Base-by-base conservation (phyloP, 345 rosid species). In the Excoecaria agallocha region DNA sequence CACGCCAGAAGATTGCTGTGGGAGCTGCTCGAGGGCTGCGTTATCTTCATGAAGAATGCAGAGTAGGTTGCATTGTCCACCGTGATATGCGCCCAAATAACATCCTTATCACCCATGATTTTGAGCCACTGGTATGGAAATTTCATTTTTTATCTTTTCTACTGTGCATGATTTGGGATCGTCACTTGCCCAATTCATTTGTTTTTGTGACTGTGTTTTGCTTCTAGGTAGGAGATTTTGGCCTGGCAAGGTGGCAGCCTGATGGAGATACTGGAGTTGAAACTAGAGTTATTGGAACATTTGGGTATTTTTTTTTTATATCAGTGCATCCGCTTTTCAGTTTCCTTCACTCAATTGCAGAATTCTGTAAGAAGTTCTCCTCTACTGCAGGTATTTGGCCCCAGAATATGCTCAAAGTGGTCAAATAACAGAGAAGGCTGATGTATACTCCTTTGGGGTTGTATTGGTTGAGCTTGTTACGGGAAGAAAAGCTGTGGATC, bases 241-340 rank as follows among this genome's bases (percentile, higher is more conserved):
- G 99, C 78, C 83, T 96, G 9, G 99, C 98, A n/a, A 87, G 99
- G 81, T 96, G 99, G 99, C 99, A 96, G 78, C 99, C 99, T 76
- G 96, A 96, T 84, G 99, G 97, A n/a, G 93, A 92, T 77, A 84
- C 84, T 15, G 98, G 97, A 54, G 97, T 90, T 69, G 97, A 93
- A 59, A 96, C 99, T 38, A 87, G 99, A 82, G 99, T 96, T 45
- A 96, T 96, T 55, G 98, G 99, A 81, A 96, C 99, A 41, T 93
- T 96, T 59, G 99, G 99, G 99, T 95, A 86, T 84, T 79, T 74
- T 66, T 84, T 79, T 74, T 66, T 77, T 65, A 50, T 73, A 46
- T 24, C 39, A 60, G 41, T 70, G 63, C 38, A 39, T 66, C 77
- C 74, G n/a, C 61, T 68, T 66, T 39, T 52, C 20, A 19, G 54